These are phyloP conservation scores for Taiozyma sp. DNA, from an alignment of 1,139 yeast species.

Conservation along the genomic window DNA sequence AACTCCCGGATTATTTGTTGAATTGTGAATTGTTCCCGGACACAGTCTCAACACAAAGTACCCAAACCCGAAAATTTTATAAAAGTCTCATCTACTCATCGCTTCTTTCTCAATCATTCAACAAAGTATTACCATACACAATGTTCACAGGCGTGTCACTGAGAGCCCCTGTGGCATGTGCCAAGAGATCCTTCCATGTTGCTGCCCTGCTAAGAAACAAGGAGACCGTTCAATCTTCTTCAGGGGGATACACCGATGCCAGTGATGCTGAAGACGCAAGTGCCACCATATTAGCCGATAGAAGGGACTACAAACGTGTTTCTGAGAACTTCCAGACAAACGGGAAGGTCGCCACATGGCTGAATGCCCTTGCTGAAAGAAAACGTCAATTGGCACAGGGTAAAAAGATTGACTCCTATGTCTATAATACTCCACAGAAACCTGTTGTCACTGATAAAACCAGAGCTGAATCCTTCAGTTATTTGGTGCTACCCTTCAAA, in stretches of 20 bases:
- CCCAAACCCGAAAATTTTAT: neutral
- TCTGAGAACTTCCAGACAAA: conserved; percentile 23
- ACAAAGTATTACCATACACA: neutral
- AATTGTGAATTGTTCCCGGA: neutral
- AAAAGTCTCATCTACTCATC: neutral
- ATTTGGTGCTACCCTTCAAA: conserved; percentile 71
- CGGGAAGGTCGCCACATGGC: conserved; percentile 67
- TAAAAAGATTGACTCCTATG: conserved; percentile 59
- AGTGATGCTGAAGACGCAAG: conserved; percentile 58
- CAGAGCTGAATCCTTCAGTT: conserved; percentile 70
- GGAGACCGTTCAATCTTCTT: neutral
- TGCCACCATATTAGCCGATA: conserved; percentile 56
- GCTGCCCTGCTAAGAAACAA: neutral
- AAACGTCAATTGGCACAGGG: conserved; percentile 67
- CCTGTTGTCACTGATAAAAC: conserved; percentile 68
- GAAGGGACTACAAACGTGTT: conserved; percentile 32
- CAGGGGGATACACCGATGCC: conserved; percentile 20
- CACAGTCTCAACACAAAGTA: too few species aligned
- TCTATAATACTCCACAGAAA: conserved; percentile 69
- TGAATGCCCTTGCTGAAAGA: conserved; percentile 74
- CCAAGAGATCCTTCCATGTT: neutral
- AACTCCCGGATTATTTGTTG: neutral
- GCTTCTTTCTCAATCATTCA: neutral
- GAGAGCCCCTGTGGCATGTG: neutral
- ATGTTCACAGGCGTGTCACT: neutral